These are phyloP conservation scores for Lagenidium giganteum DNA, from an alignment of 352 stramenopile species.

Conservation along the genomic window DNA sequence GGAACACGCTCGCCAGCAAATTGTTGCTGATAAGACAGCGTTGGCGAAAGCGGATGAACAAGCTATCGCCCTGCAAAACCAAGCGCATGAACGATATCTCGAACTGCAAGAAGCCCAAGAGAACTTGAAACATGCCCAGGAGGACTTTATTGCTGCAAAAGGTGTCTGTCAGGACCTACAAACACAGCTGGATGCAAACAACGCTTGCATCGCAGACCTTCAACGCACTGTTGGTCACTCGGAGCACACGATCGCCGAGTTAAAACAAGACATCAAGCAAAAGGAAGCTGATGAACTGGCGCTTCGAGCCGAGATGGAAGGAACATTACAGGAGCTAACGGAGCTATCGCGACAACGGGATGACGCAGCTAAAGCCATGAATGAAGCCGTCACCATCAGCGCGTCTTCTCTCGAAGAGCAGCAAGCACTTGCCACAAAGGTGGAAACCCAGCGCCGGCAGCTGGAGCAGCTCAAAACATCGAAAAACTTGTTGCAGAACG, in stretches of 20 bases:
- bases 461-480: conserved; percentile 73
- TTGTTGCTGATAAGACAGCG: too few species aligned
- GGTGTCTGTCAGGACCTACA: conserved; percentile 49
- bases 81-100: conserved; percentile 26
- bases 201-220: too few species aligned
- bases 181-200: conserved; percentile 23
- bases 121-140: conserved; percentile 27
- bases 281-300: conserved; percentile 43
- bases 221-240: conserved; percentile 25
- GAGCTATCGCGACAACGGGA: conserved; percentile 68
- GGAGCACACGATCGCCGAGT: conserved; percentile 19
- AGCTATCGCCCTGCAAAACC: conserved; percentile 19
- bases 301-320: conserved; percentile 61
- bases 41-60: conserved; percentile 34
- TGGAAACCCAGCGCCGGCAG: conserved; percentile 60
- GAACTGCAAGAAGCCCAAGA: conserved; percentile 28
- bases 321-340: conserved; percentile 54
- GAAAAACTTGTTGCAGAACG: conserved; percentile 74
- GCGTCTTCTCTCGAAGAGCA: conserved; percentile 78
- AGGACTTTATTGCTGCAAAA: conserved; percentile 47
- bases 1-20: too few species aligned
- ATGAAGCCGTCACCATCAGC: conserved; percentile 79
- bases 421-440: conserved; percentile 46
- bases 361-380: conserved; percentile 75
- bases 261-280: conserved; percentile 34